Conservation (phyloP, 768 basidiomycete species). For the Lyophyllum shimeji region DNA sequence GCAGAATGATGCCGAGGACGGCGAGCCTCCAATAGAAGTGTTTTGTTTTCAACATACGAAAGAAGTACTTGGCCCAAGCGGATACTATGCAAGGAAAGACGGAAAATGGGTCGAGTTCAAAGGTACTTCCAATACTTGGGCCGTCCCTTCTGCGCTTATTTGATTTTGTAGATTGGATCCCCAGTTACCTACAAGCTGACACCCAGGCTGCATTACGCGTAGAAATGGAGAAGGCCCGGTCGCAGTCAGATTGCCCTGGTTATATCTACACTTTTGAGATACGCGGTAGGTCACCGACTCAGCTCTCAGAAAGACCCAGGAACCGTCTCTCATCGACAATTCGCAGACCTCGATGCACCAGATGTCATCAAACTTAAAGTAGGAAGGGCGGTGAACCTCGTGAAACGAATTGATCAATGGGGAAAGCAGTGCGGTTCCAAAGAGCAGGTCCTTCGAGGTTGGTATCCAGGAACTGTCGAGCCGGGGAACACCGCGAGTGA, state of each 20-base stretch:
- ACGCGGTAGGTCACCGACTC: slow-evolving; percentile 51
- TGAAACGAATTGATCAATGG: slow-evolving; percentile 77
- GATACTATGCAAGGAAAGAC: slow-evolving; percentile 55
- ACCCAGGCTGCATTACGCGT: slow-evolving; percentile 55
- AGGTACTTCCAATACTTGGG: slow-evolving; percentile 34
- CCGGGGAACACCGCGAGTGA: slow-evolving; percentile 30
- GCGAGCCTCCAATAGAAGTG: slow-evolving; percentile 30
- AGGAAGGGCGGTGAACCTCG: slow-evolving; percentile 73
- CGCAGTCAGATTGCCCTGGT: slow-evolving; percentile 61
- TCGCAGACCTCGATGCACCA: slow-evolving; percentile 23
- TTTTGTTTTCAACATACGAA: slow-evolving; percentile 71
- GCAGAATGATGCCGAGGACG: slow-evolving; percentile 30
- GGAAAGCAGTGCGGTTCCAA: slow-evolving; percentile 78
- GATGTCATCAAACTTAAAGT: slow-evolving; percentile 69
- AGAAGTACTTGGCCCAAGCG: slow-evolving; percentile 48
- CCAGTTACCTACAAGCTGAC: slow-evolving; percentile 56
- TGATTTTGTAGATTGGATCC: slow-evolving; percentile 60
- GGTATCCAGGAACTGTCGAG: slow-evolving; percentile 62
- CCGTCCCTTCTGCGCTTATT: slow-evolving; percentile 9
- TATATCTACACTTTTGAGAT: slow-evolving; percentile 87
- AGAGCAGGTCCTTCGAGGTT: slow-evolving; percentile 70
- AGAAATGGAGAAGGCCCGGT: slow-evolving; percentile 49
- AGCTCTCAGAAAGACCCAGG: not conserved
- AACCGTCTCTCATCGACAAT: not conserved
- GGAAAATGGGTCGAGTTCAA: slow-evolving; percentile 57